Base-by-base conservation (phyloP, 1,284 basidiomycete genomes). In the Takashimella koratensis region DNA sequence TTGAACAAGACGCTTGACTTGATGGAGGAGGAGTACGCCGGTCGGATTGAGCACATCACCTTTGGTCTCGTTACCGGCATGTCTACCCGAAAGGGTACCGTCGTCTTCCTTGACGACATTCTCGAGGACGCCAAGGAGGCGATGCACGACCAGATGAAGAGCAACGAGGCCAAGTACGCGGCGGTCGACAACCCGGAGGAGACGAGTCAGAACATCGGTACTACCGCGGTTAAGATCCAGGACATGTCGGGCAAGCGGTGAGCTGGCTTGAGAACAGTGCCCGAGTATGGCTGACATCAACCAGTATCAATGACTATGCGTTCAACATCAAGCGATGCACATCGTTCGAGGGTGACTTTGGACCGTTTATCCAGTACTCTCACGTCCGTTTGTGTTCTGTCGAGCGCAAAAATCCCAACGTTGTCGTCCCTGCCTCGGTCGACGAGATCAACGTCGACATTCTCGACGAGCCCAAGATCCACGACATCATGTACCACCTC, bases 71-170 rank as follows among this genome's bases (percentile, higher is more conserved):
- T 99, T 24, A 84, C 85, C 53, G 95, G 96, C 54, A 99, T 99
- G 95, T 95, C 90, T 65, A 98, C 96, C 19, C 86, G 95, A 54
- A 93, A 87, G 76, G 96, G 95, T 46, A 98, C 91, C 0, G 95
- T 90, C 45, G 93, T 97, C 45, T 98, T 98, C 83, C 80, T 99
- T 41, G 87, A 97, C 70, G 83, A 97, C 75, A 98, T 98, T 67
- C 87, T 98, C 69, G 83, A 87, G 65, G 93, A 96, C 72, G 92
- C 95, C 1, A 83, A 86, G 21, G 82, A 84, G 51, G 86, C 88
- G 54, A 98, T 98, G 95, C 90, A 92, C 77, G 91, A 94, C 60
- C 90, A 95, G 74, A 98, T 99, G 96, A 82, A 80, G 75, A 87
- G 86, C 76, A 98, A 98, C 73, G 87, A 91, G 76, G 90, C 85